Evolutionary conservation across 495 filamentous ascomycete species (phyloP).

Genomic region (Entonaema liquescens): DNA sequence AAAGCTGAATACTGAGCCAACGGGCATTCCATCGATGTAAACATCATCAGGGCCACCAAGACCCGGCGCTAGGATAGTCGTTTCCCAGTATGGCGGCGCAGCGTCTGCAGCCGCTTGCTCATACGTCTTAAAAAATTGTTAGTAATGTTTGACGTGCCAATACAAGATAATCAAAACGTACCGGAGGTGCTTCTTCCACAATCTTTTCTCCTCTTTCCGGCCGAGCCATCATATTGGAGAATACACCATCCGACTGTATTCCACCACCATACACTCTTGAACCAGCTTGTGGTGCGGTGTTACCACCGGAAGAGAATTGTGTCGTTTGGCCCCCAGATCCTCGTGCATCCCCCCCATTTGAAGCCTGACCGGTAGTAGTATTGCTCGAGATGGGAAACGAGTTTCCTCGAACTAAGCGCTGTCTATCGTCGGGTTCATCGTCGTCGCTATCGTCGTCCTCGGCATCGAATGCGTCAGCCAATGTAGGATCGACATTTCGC

Average conservation of each 20-base stretch:
- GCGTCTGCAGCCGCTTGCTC: slow-evolving; percentile 98
- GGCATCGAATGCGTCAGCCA: slow-evolving; percentile 90
- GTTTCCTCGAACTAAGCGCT: slow-evolving; percentile 81
- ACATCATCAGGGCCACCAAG: slow-evolving; percentile 85
- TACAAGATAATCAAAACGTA: slow-evolving; percentile 57
- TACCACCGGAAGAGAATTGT: slow-evolving; percentile 41
- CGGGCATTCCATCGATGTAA: slow-evolving; percentile 93
- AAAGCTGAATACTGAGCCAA: slow-evolving; percentile 94
- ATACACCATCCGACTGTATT: slow-evolving; percentile 87
- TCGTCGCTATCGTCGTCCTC: slow-evolving; percentile 76
- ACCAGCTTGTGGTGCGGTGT: slow-evolving; percentile 46
- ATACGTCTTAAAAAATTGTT: slow-evolving; percentile 73
- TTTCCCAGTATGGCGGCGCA: slow-evolving; percentile 98
- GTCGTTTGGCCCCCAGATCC: slow-evolving; percentile 27
- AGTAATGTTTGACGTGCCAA: slow-evolving; percentile 35
- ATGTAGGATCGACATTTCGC: slow-evolving; percentile 69
- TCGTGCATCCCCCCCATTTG: slow-evolving; percentile 22
- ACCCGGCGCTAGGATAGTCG: slow-evolving; percentile 93
- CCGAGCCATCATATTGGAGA: slow-evolving; percentile 92
- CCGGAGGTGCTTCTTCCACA: slow-evolving; percentile 89
- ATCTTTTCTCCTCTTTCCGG: slow-evolving; percentile 83
- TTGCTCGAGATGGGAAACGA: slow-evolving; percentile 50
- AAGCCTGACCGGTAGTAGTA: slow-evolving; percentile 17
- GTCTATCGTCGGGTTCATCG: slow-evolving; percentile 81
- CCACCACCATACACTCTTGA: slow-evolving; percentile 67